Conservation (phyloP, 2,329 filamentous ascomycete species). For the Fusarium lateritium region DNA sequence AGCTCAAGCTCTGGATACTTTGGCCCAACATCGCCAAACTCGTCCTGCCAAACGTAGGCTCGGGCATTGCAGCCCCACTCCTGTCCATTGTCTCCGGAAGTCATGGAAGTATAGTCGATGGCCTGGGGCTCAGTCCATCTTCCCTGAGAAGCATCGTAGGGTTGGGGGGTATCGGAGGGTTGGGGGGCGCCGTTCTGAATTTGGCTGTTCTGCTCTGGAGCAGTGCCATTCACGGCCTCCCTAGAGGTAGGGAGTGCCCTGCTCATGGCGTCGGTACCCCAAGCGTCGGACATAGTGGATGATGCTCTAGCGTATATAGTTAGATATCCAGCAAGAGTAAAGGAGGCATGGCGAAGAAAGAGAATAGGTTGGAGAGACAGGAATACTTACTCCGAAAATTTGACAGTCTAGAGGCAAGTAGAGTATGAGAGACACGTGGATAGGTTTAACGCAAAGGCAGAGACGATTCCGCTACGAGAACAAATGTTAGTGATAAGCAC, state of each 20-base stretch:
- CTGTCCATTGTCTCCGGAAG: conserved; percentile 29
- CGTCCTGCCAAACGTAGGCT: conserved; percentile 87
- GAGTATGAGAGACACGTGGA: background rate
- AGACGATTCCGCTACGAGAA: background rate
- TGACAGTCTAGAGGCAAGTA: background rate
- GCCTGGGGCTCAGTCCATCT: conserved; percentile 64
- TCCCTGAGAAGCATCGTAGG: conserved; percentile 56
- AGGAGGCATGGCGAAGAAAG: background rate
- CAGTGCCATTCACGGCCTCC: background rate
- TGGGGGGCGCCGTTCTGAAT: conserved; percentile 4
- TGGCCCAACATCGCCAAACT: conserved; percentile 88
- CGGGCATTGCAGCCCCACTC: conserved; percentile 69
- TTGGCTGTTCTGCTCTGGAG: background rate
- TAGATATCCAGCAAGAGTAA: background rate
- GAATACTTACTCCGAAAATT: conserved; percentile 3
- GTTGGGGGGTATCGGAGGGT: conserved; percentile 48
- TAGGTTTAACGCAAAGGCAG: background rate
- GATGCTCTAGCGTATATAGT: background rate
- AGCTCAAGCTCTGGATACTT: conserved; percentile 78
- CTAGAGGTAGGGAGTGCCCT: conserved; percentile 15
- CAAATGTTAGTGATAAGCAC: background rate
- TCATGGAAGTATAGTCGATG: conserved; percentile 63
- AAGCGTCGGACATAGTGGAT: conserved; percentile 26
- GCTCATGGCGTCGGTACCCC: conserved; percentile 23
- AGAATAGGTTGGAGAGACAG: background rate